These are phyloP conservation scores for Citrus cavaleriei DNA, from an alignment of 345 rosid species.

Conservation along the genomic window DNA sequence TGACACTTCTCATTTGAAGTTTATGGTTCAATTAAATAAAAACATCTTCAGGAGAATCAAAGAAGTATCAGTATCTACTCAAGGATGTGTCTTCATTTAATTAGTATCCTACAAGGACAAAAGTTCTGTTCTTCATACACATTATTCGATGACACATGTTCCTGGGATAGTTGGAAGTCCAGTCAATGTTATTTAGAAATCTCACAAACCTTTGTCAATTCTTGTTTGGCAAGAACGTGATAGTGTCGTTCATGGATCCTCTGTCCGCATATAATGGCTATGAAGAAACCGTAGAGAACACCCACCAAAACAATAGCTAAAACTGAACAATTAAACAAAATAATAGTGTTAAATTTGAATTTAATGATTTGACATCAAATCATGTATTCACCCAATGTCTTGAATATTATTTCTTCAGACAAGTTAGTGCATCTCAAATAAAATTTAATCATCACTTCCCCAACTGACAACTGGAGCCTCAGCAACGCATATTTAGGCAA, in stretches of 20 bases:
- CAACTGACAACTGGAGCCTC: neutral
- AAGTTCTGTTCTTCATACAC: neutral
- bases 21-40: neutral
- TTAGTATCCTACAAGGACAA: neutral
- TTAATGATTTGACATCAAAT: neutral
- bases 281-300: conserved; percentile 93
- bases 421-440: neutral
- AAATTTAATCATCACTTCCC: neutral
- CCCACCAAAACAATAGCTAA: conserved; percentile 96
- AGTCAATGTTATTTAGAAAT: neutral
- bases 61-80: neutral
- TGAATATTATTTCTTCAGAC: neutral
- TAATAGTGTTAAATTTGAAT: neutral
- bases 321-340: conserved; percentile 41
- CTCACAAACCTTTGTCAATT: conserved; percentile 76
- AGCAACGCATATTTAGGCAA: neutral
- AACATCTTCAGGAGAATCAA: neutral
- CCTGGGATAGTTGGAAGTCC: neutral
- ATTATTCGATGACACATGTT: neutral
- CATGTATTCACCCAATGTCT: neutral
- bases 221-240: conserved; percentile 97
- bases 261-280: conserved; percentile 98
- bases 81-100: neutral
- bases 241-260: conserved; percentile 95
- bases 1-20: neutral